Conservation (phyloP, 1,139 yeast genomes). For the Zygosaccharomyces sapae region DNA sequence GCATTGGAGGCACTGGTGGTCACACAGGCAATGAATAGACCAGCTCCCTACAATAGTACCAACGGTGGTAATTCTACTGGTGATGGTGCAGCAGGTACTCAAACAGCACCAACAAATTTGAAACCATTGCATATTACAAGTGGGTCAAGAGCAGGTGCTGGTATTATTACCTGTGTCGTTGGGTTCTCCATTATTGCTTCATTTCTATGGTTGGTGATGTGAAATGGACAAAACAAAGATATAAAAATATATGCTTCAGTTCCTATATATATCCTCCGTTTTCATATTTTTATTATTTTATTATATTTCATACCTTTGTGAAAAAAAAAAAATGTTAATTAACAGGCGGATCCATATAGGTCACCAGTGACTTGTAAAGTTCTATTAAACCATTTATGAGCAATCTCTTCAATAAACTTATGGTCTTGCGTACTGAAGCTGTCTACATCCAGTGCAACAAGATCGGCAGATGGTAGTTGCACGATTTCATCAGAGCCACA, state of each 20-base stretch:
- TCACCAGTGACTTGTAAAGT: constrained; percentile 16
- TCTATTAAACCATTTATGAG: constrained; percentile 27
- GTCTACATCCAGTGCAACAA: constrained; percentile 27
- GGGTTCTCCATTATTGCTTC: constrained; percentile 62
- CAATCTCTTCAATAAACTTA: constrained; percentile 21
- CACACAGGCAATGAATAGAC: constrained; percentile 50
- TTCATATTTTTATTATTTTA: neutral
- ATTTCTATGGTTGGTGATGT: constrained; percentile 63
- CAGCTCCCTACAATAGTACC: constrained; percentile 54
- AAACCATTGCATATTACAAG: constrained; percentile 49
- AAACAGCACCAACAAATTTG: constrained; percentile 36
- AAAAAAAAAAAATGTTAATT: neutral
- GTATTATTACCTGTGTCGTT: constrained; percentile 72
- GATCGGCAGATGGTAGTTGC: constrained; percentile 19
- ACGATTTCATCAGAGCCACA: constrained; percentile 16
- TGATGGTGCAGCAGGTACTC: constrained; percentile 57
- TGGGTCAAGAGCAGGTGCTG: constrained; percentile 85
- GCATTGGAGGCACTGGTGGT: constrained; percentile 77
- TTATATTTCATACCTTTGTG: neutral
- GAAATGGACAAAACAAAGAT: neutral
- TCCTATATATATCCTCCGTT: neutral
- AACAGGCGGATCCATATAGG: constrained; percentile 6
- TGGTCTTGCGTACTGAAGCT: constrained; percentile 33
- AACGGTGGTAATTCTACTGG: constrained; percentile 62
- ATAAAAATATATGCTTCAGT: too few species aligned